Evolutionary conservation across 2,329 filamentous ascomycete species (phyloP).

Genomic region (Fusarium sambucinum): DNA sequence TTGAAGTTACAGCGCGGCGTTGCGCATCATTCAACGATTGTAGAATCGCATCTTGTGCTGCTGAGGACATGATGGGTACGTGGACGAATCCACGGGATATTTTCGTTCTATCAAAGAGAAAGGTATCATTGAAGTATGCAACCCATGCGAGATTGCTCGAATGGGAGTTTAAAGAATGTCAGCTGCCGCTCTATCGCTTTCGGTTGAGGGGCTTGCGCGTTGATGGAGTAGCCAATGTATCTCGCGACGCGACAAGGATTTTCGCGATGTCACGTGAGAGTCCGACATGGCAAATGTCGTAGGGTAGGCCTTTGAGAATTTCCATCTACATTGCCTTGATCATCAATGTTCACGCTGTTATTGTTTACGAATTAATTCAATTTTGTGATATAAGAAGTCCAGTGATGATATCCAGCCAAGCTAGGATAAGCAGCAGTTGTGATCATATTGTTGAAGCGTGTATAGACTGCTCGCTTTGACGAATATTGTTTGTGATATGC

Average conservation of each 20-base stretch:
- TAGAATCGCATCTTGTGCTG: conserved; percentile 55
- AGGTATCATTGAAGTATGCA: conserved; percentile 30
- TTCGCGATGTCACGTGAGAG: conserved; percentile 35
- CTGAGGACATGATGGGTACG: conserved; percentile 48
- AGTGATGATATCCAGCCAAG: background rate
- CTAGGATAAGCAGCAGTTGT: too few relatives aligned
- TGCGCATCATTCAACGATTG: conserved; percentile 67
- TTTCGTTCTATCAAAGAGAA: conserved; percentile 11
- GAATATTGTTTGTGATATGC: background rate
- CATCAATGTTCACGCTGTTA: background rate
- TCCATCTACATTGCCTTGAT: background rate
- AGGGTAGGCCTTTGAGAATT: background rate
- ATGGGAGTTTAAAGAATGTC: background rate
- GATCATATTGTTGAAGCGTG: background rate
- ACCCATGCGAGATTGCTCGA: conserved; percentile 1
- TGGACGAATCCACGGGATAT: conserved; percentile 39
- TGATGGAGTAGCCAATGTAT: background rate
- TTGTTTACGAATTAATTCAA: too few relatives aligned
- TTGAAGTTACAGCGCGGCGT: conserved; percentile 66
- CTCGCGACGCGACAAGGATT: conserved; percentile 22
- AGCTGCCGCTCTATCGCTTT: background rate
- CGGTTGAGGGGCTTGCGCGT: conserved; percentile 4
- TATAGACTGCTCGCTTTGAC: background rate
- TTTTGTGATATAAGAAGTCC: background rate
- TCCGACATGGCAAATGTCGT: background rate